Base-by-base conservation (phyloP, 2,329 filamentous ascomycete species). In the Cryphonectria parasitica region DNA sequence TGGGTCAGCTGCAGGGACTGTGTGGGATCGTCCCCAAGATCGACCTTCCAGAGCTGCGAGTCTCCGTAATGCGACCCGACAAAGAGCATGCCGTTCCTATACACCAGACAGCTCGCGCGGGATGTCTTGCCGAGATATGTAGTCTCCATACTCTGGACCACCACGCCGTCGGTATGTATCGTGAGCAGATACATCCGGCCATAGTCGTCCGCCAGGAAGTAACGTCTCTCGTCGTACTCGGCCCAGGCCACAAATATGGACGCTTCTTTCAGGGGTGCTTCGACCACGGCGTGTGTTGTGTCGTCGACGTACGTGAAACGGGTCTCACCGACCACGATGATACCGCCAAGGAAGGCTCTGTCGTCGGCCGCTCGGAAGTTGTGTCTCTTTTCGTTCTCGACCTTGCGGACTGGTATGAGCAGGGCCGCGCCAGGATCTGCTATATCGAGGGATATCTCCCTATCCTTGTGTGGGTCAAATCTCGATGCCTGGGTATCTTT, bases 181-280 rank as follows among this genome's bases (percentile, higher is more conserved):
- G 94, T 94, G 52, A 99, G 83, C n/a, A 98, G 83, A 77, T 95
- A 94, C 34, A 99, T 80, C 65, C 87, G 88, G 22, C 96, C 95
- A 77, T 96, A 98, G 75, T 98, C 94, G 78, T 99, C 96, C 1
- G 92, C 94, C 2, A 99, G 82, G n/a, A 98, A 85, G 82, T 94
- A 98, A 76, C 91, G 88, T 54, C 91, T 90, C 34, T 90, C 89
- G 76, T 98, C 93, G 66, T 96, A 90, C 76, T 91, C 89, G 73
- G 92, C 92, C 95, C 95, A 99, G 2, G 94, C 90, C n/a, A 96
- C 91, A 75, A 97, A 98, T 49, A 97, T 91, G 2, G 92, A 94
- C 0, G 94, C 88, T 69, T 95, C 90, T 0, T 89, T 84, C 2
- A 98, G 81, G 0, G 86, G 82, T 11, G 90, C 86, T 25, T 90